Evolutionary conservation across 805 yeast species (phyloP).

Genomic region (Cyberlindnera lachancei): DNA sequence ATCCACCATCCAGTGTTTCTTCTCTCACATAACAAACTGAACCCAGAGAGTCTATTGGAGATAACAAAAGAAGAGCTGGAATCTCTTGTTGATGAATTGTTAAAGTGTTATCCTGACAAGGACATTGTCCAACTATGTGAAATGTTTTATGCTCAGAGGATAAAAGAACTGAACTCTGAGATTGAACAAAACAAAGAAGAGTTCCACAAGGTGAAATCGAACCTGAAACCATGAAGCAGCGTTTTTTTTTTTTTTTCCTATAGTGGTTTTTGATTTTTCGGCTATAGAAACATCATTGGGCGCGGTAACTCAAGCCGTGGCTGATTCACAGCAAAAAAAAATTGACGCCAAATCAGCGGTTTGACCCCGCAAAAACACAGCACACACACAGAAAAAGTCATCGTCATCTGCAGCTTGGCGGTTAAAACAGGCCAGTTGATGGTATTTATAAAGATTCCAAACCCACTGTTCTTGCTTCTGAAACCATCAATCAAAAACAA

Average conservation of each 20-base stretch:
- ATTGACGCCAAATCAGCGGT: no score
- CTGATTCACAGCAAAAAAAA: no score
- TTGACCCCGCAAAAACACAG: no score
- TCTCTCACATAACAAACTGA: constrained; percentile 19
- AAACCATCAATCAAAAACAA: no score
- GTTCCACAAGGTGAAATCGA: constrained; percentile 5
- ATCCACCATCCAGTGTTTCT: constrained; percentile 15
- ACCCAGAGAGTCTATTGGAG: constrained; percentile 5
- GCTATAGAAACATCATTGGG: no score
- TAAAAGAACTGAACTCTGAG: constrained; percentile 10
- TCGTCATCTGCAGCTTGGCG: no score
- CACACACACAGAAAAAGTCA: no score
- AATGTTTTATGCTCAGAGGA: constrained; percentile 11
- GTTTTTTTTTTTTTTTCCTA: not conserved
- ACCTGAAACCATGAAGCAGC: not conserved
- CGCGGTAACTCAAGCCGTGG: no score
- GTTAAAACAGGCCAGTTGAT: no score
- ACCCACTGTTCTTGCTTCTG: no score
- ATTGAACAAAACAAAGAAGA: constrained; percentile 5
- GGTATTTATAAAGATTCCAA: no score
- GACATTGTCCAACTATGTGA: constrained; percentile 18
- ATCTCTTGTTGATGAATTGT: constrained; percentile 4
- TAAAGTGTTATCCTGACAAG: constrained; percentile 4
- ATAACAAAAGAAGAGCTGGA: constrained; percentile 5
- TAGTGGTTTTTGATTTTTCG: not conserved